phyloP scores from a whole-genome alignment of 345 rosid genomes.

The Hypericum perforatum region DNA sequence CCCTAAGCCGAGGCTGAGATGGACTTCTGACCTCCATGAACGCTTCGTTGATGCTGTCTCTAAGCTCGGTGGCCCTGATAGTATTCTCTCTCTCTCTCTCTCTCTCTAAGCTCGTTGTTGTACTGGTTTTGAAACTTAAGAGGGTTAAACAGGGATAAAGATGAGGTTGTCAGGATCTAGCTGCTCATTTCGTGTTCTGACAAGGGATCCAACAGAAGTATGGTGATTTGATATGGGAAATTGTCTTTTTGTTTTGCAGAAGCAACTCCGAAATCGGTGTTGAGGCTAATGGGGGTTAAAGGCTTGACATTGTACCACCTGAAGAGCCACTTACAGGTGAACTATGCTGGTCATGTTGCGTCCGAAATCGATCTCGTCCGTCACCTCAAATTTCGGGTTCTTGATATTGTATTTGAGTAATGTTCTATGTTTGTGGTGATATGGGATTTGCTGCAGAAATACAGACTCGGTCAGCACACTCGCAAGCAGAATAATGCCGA shows the following conservation, averaged over 20 bases:
- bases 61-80: conserved; percentile 63
- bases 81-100: conserved; percentile 18
- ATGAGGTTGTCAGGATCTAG: too few relatives aligned
- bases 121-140: too few relatives aligned
- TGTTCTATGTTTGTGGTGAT: not conserved
- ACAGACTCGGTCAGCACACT: conserved; percentile 68
- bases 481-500: conserved; percentile 32
- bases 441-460: conserved; percentile 44
- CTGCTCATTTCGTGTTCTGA: too few relatives aligned
- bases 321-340: conserved; percentile 91
- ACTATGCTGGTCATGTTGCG: not conserved
- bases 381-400: too few relatives aligned
- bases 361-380: not conserved
- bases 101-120: too few relatives aligned
- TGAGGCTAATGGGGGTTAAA: conserved; percentile 80
- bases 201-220: too few relatives aligned
- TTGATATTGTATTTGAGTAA: not conserved
- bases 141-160: too few relatives aligned
- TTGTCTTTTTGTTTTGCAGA: conserved; percentile 29
- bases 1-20: conserved; percentile 70
- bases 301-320: conserved; percentile 89
- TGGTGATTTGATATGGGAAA: not conserved
- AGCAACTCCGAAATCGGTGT: conserved; percentile 88
- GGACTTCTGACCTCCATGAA: conserved; percentile 64
- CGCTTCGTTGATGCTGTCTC: conserved; percentile 61